Evolutionary conservation across 371 early-diverging fungal species (phyloP), one percentile per base, ranked within the genome.

Genomic region (Conidiobolus incongruus): DNA sequence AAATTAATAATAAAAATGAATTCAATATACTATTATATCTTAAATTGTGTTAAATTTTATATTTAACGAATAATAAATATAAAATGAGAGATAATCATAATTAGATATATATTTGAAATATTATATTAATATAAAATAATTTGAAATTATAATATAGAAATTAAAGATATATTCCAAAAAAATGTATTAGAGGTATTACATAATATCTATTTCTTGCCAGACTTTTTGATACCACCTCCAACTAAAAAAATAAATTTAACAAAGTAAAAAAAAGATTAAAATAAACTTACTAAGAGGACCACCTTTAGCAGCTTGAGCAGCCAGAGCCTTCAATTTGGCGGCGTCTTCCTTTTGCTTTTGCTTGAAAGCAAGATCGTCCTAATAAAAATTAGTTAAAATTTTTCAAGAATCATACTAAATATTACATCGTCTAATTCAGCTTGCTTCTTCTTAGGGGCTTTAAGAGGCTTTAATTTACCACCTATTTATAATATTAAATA

Each of bases 391-490:
- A 30, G 13, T 7, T 42, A 29, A 45, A 33, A 36, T 30, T 19
- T 13, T 28, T 8, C 12, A 34, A 13, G 13, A 16, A 13, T 5
- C 8, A 20, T 16, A 21, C n/a, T 21, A n/a, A 20, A 16, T 21
- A n/a, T 17, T 58, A 67, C 71, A 30, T 79, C 81, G 49, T 81
- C 81, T 17, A 71, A 30, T 3, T 69, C 73, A 35, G 19, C 15
- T 19, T 55, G 51, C 51, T 55, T 58, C 70, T 79, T 77, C 71
- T 81, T 79, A 47, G 74, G 62, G 26, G 67, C 66, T 72, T 81
- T 81, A 47, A 81, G 63, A 47, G 82, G 82, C 72, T 81, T 80
- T 28, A 76, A 62, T 55, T 80, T 80, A 52, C 81, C 81, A 52
- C 77, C 76, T 68, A 29, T 12, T 13, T 10, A 23, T 17, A 40